Percentiles rank a stretch among this genome's conserved stretches.
Conservation (phyloP, 2,329 filamentous ascomycete genomes). For the Nothopassalora personata region DNA sequence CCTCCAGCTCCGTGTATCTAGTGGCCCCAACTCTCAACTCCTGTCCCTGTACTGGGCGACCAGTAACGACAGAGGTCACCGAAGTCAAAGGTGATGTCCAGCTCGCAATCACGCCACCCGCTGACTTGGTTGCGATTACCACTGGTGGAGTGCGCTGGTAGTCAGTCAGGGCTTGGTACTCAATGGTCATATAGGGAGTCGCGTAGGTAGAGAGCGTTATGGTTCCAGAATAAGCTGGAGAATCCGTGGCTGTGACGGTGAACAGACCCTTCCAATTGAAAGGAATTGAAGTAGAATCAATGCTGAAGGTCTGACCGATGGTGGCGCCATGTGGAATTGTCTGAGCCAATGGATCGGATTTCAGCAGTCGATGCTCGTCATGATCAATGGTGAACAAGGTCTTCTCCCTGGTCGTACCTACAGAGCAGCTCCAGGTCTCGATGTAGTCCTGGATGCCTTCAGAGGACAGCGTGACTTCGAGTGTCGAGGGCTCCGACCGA, state of each 20-base stretch:
- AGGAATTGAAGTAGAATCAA: background rate
- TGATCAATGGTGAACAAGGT: background rate
- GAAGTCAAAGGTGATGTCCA: background rate
- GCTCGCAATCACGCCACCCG: background rate
- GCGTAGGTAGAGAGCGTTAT: background rate
- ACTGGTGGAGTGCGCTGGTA: background rate
- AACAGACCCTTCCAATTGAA: background rate
- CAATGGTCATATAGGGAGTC: background rate
- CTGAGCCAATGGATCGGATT: background rate
- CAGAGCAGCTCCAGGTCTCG: background rate
- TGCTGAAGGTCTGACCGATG: background rate
- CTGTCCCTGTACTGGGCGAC: background rate
- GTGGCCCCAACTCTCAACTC: background rate
- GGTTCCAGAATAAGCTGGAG: background rate
- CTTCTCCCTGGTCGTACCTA: background rate
- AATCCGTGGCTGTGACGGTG: background rate
- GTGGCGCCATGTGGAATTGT: background rate
- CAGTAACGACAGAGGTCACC: background rate
- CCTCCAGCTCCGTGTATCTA: background rate
- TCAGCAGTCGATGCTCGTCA: background rate
- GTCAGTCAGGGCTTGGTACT: background rate
- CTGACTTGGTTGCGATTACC: background rate
- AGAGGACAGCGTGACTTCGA: background rate
- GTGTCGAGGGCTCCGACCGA: background rate
- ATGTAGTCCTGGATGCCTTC: background rate